Evolutionary conservation across 2,329 filamentous ascomycete species (phyloP), one percentile per base, ranked within the genome.

Genomic region (Lecanicillium sp.): DNA sequence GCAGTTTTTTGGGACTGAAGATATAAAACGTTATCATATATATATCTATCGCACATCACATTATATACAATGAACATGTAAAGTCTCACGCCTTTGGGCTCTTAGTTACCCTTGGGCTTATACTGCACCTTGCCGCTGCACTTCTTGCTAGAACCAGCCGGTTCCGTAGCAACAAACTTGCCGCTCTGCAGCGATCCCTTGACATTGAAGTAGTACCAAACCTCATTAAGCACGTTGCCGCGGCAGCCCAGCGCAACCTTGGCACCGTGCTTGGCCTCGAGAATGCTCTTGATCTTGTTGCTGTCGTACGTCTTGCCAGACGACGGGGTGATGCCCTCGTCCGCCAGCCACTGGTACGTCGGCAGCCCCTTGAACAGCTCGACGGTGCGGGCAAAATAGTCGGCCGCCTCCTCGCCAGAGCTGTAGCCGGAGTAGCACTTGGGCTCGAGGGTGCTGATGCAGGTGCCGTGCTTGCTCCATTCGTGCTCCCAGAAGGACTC

Each of bases 401-500:
- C 80, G 11, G 76, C 71, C 1, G 79, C 78, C 51, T 87, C 84
- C 44, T 82, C 68, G 10, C 72, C 73, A 1, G 71, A 58, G 40
- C 67, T 59, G 55, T 84, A 82, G 49, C 64, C 55, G 4, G 62
- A 59, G 61, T 86, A 88, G 65, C 84, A 88, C 14, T 61, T 58
- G 0, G 82, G 74, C 33, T 79, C 68, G 9, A 87, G 68, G 0
- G 84, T 87, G 49, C 68, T 77, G 46, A 87, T 75, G 60, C 83
- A 87, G n/a, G 69, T 72, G 40, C 84, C 84, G 55, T 88, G 84
- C 57, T 85, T 87, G 47, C 68, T 65, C 77, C 79, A 87, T 58
- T 87, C 83, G 56, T 87, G 81, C 54, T 81, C 66, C 83, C 83
- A 87, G 48, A 87, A 76, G 10, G 60, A 61, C 49, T 81, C 72